Conservation (phyloP, 345 rosid genomes). For the Arabidopsis suecica region DNA sequence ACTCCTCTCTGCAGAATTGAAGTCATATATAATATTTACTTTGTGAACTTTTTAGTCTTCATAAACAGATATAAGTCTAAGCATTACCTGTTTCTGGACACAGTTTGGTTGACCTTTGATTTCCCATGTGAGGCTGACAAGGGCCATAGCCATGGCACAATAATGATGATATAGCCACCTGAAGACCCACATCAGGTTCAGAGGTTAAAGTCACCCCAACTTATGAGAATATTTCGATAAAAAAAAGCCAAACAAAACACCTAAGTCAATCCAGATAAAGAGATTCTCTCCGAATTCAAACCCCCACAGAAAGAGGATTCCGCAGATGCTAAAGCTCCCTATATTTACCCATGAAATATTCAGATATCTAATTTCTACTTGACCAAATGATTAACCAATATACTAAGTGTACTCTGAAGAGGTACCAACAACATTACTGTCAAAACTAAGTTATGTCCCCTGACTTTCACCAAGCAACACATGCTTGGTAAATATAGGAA, state of each 20-base stretch:
- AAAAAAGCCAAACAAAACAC: background rate
- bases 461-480: background rate
- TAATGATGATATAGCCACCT: slow-evolving; percentile 99
- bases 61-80: slow-evolving; percentile 33
- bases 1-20: slow-evolving; percentile 81
- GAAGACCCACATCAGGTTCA: slow-evolving; percentile 43
- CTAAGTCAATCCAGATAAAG: background rate
- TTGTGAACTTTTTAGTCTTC: slow-evolving; percentile 19
- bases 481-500: background rate
- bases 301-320: background rate
- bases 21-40: slow-evolving; percentile 23
- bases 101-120: slow-evolving; percentile 97
- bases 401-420: background rate
- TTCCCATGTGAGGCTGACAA: slow-evolving; percentile 99
- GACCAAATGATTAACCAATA: too few species aligned
- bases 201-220: slow-evolving; percentile 17
- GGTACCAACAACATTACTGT: background rate
- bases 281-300: background rate
- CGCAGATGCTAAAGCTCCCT: background rate
- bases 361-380: background rate
- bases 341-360: background rate
- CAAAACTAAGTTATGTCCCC: background rate
- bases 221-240: background rate
- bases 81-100: slow-evolving; percentile 83
- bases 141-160: slow-evolving; percentile 94